A percentile compares a stretch with the other conserved stretches of the same genome.
phyloP scores from a whole-genome alignment of 352 stramenopile genomes.

The Hyaloperonospora brassicae region DNA sequence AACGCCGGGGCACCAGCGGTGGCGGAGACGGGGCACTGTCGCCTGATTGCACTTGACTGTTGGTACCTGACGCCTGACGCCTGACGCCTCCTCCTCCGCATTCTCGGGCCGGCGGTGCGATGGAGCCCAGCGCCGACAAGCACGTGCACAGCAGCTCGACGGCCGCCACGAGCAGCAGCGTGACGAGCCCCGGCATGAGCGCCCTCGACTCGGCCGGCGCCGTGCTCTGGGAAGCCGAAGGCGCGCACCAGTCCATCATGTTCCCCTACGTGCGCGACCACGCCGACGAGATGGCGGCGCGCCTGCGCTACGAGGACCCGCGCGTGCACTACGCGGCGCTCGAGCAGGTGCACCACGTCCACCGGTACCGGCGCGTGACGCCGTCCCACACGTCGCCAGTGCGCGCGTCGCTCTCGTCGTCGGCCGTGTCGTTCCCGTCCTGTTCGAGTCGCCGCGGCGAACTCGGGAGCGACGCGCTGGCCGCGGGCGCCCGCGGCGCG shows the following conservation, averaged over 20 bases:
- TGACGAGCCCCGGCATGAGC: slow-evolving; percentile 11
- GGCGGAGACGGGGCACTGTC: slow-evolving; percentile 7
- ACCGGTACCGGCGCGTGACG: slow-evolving; percentile 46
- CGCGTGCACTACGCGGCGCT: slow-evolving; percentile 43
- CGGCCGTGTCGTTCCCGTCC: slow-evolving; percentile 19
- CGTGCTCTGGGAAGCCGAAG: slow-evolving; percentile 37
- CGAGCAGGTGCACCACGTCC: slow-evolving; percentile 58
- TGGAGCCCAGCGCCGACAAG: slow-evolving; percentile 13
- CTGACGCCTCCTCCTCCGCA: slow-evolving; percentile 5
- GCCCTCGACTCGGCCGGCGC: slow-evolving; percentile 24
- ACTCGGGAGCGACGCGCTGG: slow-evolving; percentile 7
- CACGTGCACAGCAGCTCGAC: slow-evolving; percentile 18
- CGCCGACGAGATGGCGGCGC: slow-evolving; percentile 35
- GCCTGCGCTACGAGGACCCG: slow-evolving; percentile 41
- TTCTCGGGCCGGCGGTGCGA: slow-evolving; percentile 8
- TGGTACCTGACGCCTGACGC: background rate
- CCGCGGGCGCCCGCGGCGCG: slow-evolving; percentile 7
- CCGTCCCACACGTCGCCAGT: slow-evolving; percentile 5
- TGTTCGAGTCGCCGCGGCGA: slow-evolving; percentile 15
- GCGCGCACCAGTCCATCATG: slow-evolving; percentile 27
- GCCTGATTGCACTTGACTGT: slow-evolving; percentile 12
- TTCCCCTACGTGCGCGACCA: slow-evolving; percentile 55
- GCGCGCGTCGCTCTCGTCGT: slow-evolving; percentile 11
- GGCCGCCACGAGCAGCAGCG: slow-evolving; percentile 9
- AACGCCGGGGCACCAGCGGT: background rate